phyloP scores from a whole-genome alignment of 2,329 filamentous ascomycete genomes.

The Penicillium fuscoglaucum region DNA sequence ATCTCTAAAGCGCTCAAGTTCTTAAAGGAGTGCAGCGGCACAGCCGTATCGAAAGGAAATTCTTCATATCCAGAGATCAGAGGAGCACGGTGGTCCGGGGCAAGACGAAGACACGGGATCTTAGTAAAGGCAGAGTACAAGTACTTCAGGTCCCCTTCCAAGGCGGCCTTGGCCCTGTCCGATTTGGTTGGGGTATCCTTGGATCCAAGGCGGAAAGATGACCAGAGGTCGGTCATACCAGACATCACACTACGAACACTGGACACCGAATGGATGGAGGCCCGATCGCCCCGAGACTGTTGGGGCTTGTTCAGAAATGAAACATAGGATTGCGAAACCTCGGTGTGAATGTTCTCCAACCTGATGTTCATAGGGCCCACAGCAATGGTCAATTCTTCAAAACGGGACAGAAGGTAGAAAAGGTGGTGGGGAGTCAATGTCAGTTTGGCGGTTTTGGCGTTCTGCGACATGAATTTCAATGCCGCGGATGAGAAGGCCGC shows the following conservation, averaged over 20 bases:
- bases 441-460: slow-evolving; percentile 83
- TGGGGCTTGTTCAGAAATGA: slow-evolving; percentile 88
- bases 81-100: slow-evolving; percentile 88
- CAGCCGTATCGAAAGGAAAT: slow-evolving; percentile 96
- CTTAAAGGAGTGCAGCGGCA: slow-evolving; percentile 96
- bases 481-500: slow-evolving; percentile 84
- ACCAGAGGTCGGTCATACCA: slow-evolving; percentile 91
- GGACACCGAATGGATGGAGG: slow-evolving; percentile 92
- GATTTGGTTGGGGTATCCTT: slow-evolving; percentile 78
- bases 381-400: slow-evolving; percentile 85
- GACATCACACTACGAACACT: slow-evolving; percentile 98
- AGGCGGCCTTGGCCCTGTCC: slow-evolving; percentile 83
- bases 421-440: slow-evolving; percentile 94
- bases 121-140: slow-evolving; percentile 98
- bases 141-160: slow-evolving; percentile 88
- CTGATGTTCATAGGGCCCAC: slow-evolving; percentile 97
- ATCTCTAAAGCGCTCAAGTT: slow-evolving; percentile 93
- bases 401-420: slow-evolving; percentile 92
- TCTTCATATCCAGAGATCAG: slow-evolving; percentile 93
- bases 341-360: slow-evolving; percentile 89
- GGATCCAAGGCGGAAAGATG: slow-evolving; percentile 77
- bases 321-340: slow-evolving; percentile 83
- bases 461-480: slow-evolving; percentile 80
- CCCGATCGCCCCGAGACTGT: slow-evolving; percentile 78
- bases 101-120: slow-evolving; percentile 84